A percentile compares a stretch with the other conserved stretches of the same genome.
phyloP scores from a whole-genome alignment of 352 stramenopile species.

The Saprolegnia parasitica region DNA sequence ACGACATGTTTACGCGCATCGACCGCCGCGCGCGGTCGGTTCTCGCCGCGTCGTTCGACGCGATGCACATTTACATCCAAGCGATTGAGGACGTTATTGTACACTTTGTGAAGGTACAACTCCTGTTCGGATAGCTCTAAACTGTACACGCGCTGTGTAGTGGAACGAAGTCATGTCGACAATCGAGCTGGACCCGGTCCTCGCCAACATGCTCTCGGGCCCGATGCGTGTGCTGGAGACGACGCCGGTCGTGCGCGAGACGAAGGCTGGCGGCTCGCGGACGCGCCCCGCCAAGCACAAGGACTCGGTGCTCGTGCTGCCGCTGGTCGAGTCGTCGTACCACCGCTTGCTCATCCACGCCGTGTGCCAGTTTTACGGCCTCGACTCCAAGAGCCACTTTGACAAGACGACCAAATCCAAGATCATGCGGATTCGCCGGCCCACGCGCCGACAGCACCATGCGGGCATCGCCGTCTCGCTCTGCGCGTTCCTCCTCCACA shows the following conservation, averaged over 20 bases:
- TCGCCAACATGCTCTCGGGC: constrained; percentile 57
- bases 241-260: constrained; percentile 19
- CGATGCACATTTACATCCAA: constrained; percentile 69
- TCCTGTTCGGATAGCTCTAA: not conserved
- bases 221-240: constrained; percentile 42
- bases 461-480: constrained; percentile 15
- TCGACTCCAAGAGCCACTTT: constrained; percentile 60
- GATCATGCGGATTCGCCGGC: constrained; percentile 23
- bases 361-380: constrained; percentile 83
- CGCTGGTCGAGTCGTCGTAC: constrained; percentile 76
- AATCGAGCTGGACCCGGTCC: constrained; percentile 52
- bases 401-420: constrained; percentile 8
- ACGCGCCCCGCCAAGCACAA: constrained; percentile 51
- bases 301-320: constrained; percentile 63
- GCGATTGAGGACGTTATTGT: constrained; percentile 71
- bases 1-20: constrained; percentile 74
- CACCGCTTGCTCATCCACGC: constrained; percentile 84
- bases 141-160: constrained; percentile 31
- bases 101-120: constrained; percentile 70
- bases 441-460: constrained; percentile 15
- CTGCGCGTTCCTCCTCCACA: constrained; percentile 8
- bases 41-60: constrained; percentile 59
- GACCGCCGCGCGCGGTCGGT: constrained; percentile 65
- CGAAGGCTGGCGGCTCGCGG: not conserved
- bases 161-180: constrained; percentile 71